phyloP scores from a whole-genome alignment of 768 basidiomycete species.

The Boletus barrowsii region DNA sequence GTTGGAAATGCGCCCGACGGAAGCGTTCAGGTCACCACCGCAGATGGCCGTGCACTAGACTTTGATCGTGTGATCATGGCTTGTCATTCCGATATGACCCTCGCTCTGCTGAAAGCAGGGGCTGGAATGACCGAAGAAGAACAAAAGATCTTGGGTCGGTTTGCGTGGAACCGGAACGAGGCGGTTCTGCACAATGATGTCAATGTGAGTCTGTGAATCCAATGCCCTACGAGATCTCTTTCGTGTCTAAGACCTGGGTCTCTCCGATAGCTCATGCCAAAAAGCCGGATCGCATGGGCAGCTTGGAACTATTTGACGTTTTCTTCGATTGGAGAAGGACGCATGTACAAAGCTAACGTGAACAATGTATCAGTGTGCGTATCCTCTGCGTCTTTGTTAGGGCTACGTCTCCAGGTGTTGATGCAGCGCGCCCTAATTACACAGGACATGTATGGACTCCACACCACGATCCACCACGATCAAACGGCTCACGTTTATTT shows the following conservation, averaged over 20 bases:
- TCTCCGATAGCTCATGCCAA: constrained; percentile 60
- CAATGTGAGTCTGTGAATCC: constrained; percentile 37
- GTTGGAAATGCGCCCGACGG: constrained; percentile 33
- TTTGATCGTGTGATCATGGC: constrained; percentile 77
- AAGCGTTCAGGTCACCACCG: constrained; percentile 45
- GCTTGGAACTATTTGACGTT: constrained; percentile 79
- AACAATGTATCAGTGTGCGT: constrained; percentile 63
- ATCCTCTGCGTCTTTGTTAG: background rate
- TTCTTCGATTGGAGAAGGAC: constrained; percentile 37
- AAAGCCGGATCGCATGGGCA: constrained; percentile 58
- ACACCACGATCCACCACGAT: background rate
- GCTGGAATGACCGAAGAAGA: constrained; percentile 51
- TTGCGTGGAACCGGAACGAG: constrained; percentile 67
- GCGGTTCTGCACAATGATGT: constrained; percentile 66
- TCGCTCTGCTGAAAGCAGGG: constrained; percentile 40
- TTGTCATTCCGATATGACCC: constrained; percentile 65
- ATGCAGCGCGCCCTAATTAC: background rate
- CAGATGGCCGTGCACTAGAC: constrained; percentile 38
- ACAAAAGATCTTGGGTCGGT: constrained; percentile 49
- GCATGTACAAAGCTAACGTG: constrained; percentile 43
- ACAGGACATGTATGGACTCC: constrained; percentile 43
- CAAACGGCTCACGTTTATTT: background rate
- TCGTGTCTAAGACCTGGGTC: background rate
- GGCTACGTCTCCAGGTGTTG: background rate
- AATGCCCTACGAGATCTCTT: background rate